Conservation (phyloP, 768 basidiomycete genomes). For the Termitomyces bulborhizus region DNA sequence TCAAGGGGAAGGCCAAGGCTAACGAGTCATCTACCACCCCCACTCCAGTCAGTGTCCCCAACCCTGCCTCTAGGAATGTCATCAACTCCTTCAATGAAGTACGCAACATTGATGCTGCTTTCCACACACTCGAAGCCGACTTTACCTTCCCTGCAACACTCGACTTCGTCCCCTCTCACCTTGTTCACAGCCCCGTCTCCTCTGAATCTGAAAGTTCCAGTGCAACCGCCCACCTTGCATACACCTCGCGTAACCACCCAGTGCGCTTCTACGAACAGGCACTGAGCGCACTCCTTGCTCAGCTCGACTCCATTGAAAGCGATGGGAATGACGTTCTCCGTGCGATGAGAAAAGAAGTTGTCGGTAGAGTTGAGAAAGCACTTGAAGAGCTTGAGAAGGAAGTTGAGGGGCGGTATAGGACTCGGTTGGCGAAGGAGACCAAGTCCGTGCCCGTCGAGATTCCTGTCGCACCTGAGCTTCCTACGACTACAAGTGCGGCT, state of each 20-base stretch:
- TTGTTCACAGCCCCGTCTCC: slow-evolving; percentile 17
- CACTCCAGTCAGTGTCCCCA: slow-evolving; percentile 7
- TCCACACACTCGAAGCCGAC: slow-evolving; percentile 28
- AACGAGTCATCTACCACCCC: slow-evolving; percentile 6
- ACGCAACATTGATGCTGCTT: slow-evolving; percentile 33
- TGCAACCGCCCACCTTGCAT: slow-evolving; percentile 39
- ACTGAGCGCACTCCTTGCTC: slow-evolving; percentile 46
- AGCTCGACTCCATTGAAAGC: slow-evolving; percentile 58
- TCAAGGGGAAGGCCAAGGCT: slow-evolving; percentile 35
- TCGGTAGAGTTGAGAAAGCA: slow-evolving; percentile 48
- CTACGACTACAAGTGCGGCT: neutral
- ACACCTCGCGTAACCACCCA: slow-evolving; percentile 51
- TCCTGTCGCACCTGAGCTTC: neutral
- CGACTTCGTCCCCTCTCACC: slow-evolving; percentile 34
- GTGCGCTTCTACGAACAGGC: slow-evolving; percentile 59
- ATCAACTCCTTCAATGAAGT: slow-evolving; percentile 32
- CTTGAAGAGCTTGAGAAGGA: slow-evolving; percentile 45
- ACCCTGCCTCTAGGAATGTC: slow-evolving; percentile 22
- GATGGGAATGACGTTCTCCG: slow-evolving; percentile 51
- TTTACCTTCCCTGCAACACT: slow-evolving; percentile 34
- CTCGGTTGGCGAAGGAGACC: slow-evolving; percentile 18
- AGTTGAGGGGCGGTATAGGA: slow-evolving; percentile 37
- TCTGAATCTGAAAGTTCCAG: slow-evolving; percentile 13
- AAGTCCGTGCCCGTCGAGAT: slow-evolving; percentile 11
- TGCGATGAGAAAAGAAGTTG: slow-evolving; percentile 45